These are phyloP conservation scores for Firmiana major DNA, from an alignment of 345 rosid species.

Conservation along the genomic window DNA sequence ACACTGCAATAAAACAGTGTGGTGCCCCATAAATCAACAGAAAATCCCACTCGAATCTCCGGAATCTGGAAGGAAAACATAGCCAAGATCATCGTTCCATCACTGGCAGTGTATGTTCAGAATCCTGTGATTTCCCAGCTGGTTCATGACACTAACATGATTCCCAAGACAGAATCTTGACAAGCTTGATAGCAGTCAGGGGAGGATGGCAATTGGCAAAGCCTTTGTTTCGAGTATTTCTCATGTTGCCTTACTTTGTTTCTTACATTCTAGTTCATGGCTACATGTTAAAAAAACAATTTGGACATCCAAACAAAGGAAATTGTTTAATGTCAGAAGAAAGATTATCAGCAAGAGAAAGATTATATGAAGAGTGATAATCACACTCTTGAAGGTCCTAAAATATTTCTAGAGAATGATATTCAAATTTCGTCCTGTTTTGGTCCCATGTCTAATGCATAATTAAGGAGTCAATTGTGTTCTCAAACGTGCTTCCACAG, in stretches of 20 bases:
- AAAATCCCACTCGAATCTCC: no score
- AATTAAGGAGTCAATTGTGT: no score
- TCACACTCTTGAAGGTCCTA: neutral
- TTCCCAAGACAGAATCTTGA: neutral
- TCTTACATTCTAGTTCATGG: neutral
- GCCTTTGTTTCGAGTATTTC: neutral
- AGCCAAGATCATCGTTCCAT: no score
- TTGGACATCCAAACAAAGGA: conserved; percentile 4
- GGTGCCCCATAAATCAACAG: no score
- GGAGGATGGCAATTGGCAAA: neutral
- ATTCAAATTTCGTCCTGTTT: no score
- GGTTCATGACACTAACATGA: neutral
- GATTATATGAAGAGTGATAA: no score
- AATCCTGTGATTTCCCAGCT: neutral
- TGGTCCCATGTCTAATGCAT: no score
- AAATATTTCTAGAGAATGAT: no score
- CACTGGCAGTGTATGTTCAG: no score
- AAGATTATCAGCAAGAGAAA: neutral
- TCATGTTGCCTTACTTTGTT: neutral
- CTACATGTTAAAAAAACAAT: neutral
- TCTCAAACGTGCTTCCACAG: no score
- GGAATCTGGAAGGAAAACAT: no score
- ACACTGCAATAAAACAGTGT: no score
- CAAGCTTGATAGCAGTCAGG: neutral
- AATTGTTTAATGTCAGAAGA: neutral